A percentile compares a stretch with the other conserved stretches of the same genome.
Conservation (phyloP, 306 rosid genomes). For the Leucaena leucocephala region DNA sequence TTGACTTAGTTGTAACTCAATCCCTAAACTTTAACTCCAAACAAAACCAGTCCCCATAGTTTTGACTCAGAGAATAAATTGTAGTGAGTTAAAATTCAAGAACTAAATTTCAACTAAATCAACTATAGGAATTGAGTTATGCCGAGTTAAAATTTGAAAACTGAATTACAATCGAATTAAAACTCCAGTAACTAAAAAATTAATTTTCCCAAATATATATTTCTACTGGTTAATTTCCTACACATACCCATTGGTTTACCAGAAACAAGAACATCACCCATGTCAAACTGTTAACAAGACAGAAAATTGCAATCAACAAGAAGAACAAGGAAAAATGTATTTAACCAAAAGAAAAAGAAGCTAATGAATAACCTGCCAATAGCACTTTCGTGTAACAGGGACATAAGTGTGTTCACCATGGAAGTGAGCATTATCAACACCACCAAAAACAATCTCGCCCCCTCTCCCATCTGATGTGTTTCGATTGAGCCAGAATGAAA, state of each 20-base stretch:
- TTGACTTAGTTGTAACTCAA: no score
- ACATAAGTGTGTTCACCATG: conserved; percentile 84
- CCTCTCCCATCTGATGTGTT: conserved; percentile 73
- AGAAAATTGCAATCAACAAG: not conserved
- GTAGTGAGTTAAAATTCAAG: no score
- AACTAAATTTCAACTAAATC: no score
- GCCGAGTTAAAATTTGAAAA: no score
- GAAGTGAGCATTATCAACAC: conserved; percentile 84
- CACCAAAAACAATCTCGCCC: conserved; percentile 97
- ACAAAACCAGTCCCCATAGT: no score
- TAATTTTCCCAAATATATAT: not conserved
- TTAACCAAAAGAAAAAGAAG: not conserved
- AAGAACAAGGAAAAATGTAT: not conserved
- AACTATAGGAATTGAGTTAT: no score
- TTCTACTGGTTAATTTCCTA: conserved; percentile 1
- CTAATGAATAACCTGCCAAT: conserved; percentile 81
- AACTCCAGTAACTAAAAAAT: no score
- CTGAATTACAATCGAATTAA: no score
- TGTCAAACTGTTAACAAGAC: conserved; percentile 57
- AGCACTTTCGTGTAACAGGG: conserved; percentile 82
- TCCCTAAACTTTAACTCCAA: no score
- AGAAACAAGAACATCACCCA: conserved; percentile 80
- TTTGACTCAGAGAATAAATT: not conserved
- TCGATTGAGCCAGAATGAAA: conserved; percentile 97
- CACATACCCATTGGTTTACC: conserved; percentile 76